A percentile compares a stretch with the other conserved stretches of the same genome.
Conservation (phyloP, 345 rosid species). For the Bruguiera gymnorhiza region DNA sequence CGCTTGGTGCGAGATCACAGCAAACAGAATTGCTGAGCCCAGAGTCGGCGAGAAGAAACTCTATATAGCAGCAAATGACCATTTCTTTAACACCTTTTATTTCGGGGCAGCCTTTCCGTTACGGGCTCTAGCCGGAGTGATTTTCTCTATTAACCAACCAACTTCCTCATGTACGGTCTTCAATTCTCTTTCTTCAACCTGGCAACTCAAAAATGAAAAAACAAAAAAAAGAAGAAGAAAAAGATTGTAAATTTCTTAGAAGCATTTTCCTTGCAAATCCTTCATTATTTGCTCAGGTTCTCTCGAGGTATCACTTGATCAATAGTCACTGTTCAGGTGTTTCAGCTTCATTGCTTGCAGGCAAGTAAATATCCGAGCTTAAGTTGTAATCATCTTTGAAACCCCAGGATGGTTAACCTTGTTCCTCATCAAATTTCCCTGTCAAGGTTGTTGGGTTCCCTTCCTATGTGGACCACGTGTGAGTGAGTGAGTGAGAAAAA, state of each 20-base stretch:
- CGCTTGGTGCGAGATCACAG: too few species aligned
- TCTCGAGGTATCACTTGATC: background rate
- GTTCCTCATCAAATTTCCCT: background rate
- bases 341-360: background rate
- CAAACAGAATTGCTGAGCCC: background rate
- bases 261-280: slow-evolving; percentile 3
- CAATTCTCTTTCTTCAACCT: slow-evolving; percentile 6
- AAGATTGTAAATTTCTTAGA: background rate
- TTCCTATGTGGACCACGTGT: too few species aligned
- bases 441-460: too few species aligned
- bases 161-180: background rate
- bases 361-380: too few species aligned
- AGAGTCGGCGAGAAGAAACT: background rate
- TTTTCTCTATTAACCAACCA: slow-evolving; percentile 12
- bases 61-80: background rate
- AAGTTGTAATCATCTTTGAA: too few species aligned
- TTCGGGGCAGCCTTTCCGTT: slow-evolving; percentile 1
- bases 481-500: too few species aligned
- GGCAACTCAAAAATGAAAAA: background rate
- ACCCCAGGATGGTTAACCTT: too few species aligned
- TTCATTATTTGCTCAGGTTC: background rate
- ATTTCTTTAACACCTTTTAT: background rate
- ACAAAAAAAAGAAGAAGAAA: background rate
- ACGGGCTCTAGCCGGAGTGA: slow-evolving; percentile 10
- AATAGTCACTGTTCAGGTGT: background rate